Evolutionary conservation across 2,329 filamentous ascomycete species (phyloP).

Genomic region (Blastomyces silverae): DNA sequence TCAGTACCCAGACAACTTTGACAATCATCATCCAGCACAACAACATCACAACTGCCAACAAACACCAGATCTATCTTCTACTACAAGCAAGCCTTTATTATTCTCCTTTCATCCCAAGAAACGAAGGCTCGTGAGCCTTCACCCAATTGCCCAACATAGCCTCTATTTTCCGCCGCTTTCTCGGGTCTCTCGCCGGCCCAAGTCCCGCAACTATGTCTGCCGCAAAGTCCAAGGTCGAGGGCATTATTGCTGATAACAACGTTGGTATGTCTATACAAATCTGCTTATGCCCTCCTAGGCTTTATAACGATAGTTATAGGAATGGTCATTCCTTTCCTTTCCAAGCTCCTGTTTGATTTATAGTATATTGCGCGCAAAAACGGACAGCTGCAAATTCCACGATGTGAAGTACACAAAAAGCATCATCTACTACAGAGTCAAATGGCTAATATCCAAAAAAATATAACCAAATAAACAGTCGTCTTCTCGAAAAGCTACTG

Average conservation of each 20-base stretch:
- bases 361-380: not conserved
- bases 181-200: constrained; percentile 52
- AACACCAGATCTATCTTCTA: not conserved
- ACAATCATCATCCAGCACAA: not conserved
- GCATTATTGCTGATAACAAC: constrained; percentile 80
- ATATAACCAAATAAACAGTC: constrained; percentile 45
- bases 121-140: constrained; percentile 1
- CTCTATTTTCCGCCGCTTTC: constrained; percentile 66
- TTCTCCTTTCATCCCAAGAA: not conserved
- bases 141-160: constrained; percentile 48
- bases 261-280: constrained; percentile 56
- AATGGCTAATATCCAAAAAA: not conserved
- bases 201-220: constrained; percentile 67
- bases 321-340: too few species aligned
- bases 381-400: not conserved
- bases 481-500: constrained; percentile 98
- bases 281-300: not conserved
- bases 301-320: not conserved
- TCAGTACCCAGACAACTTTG: not conserved
- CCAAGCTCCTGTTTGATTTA: not conserved
- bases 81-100: not conserved
- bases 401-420: not conserved
- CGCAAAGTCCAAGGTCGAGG: constrained; percentile 74
- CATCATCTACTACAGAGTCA: not conserved
- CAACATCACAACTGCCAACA: not conserved